Evolutionary conservation across 2,329 filamentous ascomycete genomes (phyloP), one percentile per base, ranked within the genome.

Genomic region (Rhytidhysteron rufulum): DNA sequence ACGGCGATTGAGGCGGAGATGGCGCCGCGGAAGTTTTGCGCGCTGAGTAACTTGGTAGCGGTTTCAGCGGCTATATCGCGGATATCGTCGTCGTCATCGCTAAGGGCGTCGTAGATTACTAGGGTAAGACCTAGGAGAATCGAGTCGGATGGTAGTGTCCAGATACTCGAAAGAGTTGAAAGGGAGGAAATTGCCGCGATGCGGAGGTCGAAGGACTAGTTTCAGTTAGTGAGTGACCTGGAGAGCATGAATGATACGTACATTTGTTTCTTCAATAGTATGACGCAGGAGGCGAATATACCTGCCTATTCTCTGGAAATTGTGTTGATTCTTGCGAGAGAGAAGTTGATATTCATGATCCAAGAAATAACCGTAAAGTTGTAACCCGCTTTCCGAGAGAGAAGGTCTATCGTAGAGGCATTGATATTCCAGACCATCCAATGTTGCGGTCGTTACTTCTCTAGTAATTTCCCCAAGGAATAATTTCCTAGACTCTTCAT

Each of bases 1-100:
- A 74, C 70, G 2, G 74, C 53, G n/a, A n/a, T n/a, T n/a, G n/a
- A n/a, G 4, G 63, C 54, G 13, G 67, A 54, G 13, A 53, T 49
- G 6, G 2, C 17, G n/a, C 29, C 5, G 32, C 15, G 7, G 21
- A 31, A 17, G 17, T 41, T 4, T 20, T 51, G 32, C 25, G 53
- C 21, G 9, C 32, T 66, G 6, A 83, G 50, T 18, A 86, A 60
- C 17, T 56, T 59, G 4, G 65, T 58, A 0, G 75, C 70, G 1
- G 78, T 73, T 0, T 52, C 44, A 2, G 82, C 78, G 6, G 83
- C 84, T 1, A 78, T 62, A 24, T 83, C 77, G 32, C 91, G 80
- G 47, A 96, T 78, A 42, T 96, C 89, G 46, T 95, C 88, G 57
- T 97, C 91, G 58, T 97, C 91, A 58, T 97, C 93, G 57, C 87